Percentiles rank a stretch among this genome's conserved stretches.
These are phyloP conservation scores for Cytospora leucostoma DNA, from an alignment of 2,329 filamentous ascomycete species.

Conservation along the genomic window DNA sequence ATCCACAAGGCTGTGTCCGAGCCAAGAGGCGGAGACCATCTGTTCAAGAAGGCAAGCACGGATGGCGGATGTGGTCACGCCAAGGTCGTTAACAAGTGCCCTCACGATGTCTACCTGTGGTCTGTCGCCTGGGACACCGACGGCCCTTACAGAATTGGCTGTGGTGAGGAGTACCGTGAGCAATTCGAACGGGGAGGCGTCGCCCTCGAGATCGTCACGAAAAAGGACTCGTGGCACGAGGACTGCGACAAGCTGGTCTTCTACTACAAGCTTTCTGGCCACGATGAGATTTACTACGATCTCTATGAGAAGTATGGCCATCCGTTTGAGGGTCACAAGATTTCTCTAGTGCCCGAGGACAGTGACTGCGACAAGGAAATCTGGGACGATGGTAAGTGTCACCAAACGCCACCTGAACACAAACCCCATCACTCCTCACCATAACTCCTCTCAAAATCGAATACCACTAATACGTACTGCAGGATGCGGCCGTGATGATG, in stretches of 20 bases:
- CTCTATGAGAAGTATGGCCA: constrained; percentile 22
- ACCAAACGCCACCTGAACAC: not conserved
- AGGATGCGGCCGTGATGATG: constrained; percentile 10
- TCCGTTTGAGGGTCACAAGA: constrained; percentile 18
- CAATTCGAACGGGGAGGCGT: constrained; percentile 18
- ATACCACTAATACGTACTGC: not conserved
- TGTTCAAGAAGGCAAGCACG: not conserved
- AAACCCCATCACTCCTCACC: not conserved
- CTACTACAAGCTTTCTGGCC: constrained; percentile 19
- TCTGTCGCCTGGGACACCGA: constrained; percentile 22
- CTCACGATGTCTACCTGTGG: constrained; percentile 21
- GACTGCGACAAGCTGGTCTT: constrained; percentile 21
- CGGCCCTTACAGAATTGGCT: constrained; percentile 22
- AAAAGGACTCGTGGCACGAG: constrained; percentile 10
- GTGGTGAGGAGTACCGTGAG: constrained; percentile 22
- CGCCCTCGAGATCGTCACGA: constrained; percentile 19
- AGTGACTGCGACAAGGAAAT: constrained; percentile 14
- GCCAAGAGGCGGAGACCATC: not conserved
- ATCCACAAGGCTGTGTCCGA: not conserved
- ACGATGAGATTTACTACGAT: constrained; percentile 18
- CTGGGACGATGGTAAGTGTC: constrained; percentile 16
- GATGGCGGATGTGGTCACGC: constrained; percentile 12
- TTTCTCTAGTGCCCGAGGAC: constrained; percentile 19
- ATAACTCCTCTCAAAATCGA: not conserved
- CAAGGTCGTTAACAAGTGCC: constrained; percentile 24